Evolutionary conservation across 139 green algal species (phyloP), one percentile per base, ranked within the genome.

Genomic region (Picochlorum sp.): DNA sequence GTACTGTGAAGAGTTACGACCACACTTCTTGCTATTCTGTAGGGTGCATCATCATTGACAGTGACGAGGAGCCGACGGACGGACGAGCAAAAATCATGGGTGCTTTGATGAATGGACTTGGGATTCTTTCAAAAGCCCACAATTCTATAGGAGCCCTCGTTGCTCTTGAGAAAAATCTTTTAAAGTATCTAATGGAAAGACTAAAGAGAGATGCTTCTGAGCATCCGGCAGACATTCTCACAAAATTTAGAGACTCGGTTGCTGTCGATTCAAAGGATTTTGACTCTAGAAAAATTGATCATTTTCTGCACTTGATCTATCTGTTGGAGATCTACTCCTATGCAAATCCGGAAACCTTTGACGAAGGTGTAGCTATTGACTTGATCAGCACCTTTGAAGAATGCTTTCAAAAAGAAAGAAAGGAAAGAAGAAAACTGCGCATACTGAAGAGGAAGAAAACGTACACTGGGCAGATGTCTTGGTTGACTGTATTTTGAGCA

Each of bases 391-490:
- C 82, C 30, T 70, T 67, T 5, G 23, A 11, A 6, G 68, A 77
- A 49, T 76, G 59, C 0, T 51, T 82, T 38, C 68, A 64, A 20
- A 64, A 20, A 49, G 24, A n/a, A 30, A 60, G 18, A 23, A 34
- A 6, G 37, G 14, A 49, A 20, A 26, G 30, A 67, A 49, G 41
- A 63, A 34, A 18, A 68, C 34, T 41, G 34, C 7, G 45, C 26
- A 62, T 6, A 49, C 63, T 13, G 54, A 54, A n/a, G 71, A 49
- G 2, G 65, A 68, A 21, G 68, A 14, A 3, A 55, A 60, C 13
- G 65, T 69, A 5, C 32, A 74, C 45, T 94, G 87, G 87, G 61
- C 57, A n/a, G 85, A 95, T 58, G 63, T 84, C 20, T 61, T 95
- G 69, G 34, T 95, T 62, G 86, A 95, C 38, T 62, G 87, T 54